These are phyloP conservation scores for Botrytis tulipae DNA, from an alignment of 2,329 filamentous ascomycete species.

Conservation along the genomic window DNA sequence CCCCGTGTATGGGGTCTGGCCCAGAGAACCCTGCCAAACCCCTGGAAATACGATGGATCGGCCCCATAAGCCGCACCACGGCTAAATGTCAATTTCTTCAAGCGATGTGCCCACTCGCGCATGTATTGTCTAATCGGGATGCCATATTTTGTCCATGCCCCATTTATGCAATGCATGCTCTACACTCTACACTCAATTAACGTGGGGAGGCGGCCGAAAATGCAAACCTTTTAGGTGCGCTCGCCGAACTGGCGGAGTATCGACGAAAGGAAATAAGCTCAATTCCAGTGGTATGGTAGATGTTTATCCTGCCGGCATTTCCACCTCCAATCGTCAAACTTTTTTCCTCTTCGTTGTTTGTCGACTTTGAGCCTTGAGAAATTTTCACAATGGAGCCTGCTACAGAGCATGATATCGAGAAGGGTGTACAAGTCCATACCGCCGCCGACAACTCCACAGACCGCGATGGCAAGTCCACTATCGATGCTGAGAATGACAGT, in stretches of 20 bases:
- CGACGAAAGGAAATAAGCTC: conserved; percentile 13
- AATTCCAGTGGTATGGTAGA: background rate
- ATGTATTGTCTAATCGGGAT: conserved; percentile 2
- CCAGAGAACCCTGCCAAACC: background rate
- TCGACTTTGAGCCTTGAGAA: background rate
- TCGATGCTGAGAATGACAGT: background rate
- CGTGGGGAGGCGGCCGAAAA: background rate
- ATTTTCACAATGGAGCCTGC: conserved; percentile 17
- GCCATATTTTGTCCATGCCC: conserved; percentile 1
- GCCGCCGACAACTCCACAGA: conserved; percentile 1
- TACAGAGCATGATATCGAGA: conserved; percentile 23
- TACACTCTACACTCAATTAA: background rate
- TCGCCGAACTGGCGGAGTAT: background rate
- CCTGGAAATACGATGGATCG: background rate
- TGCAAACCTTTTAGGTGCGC: background rate
- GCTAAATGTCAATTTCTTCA: conserved; percentile 9
- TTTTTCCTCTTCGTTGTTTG: background rate
- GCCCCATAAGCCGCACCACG: conserved; percentile 3
- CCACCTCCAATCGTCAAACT: background rate
- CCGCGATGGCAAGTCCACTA: conserved; percentile 13
- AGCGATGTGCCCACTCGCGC: background rate
- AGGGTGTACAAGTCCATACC: conserved; percentile 17
- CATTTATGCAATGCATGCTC: conserved; percentile 8
- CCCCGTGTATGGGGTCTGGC: background rate
- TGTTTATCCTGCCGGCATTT: background rate